Percentiles rank a stretch among this genome's conserved stretches.
phyloP scores from a whole-genome alignment of 768 basidiomycete genomes.

The Russula foetens region DNA sequence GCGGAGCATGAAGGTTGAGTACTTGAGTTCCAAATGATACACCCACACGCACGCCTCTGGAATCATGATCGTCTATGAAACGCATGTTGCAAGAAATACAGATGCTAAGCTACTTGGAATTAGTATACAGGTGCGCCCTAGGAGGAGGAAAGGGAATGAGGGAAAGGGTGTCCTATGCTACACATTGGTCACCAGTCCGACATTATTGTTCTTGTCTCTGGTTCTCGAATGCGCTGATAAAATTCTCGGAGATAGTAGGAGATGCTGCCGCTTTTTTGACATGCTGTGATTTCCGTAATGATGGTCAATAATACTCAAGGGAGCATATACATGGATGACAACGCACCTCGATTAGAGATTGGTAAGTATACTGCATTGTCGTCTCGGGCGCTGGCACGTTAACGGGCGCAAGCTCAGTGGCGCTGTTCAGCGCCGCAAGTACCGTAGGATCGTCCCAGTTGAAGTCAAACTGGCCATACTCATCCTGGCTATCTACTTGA shows the following conservation, averaged over 20 bases:
- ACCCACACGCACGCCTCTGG: too few species aligned
- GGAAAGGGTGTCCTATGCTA: not conserved
- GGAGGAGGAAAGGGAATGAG: not conserved
- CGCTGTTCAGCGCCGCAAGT: constrained; percentile 32
- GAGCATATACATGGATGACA: not conserved
- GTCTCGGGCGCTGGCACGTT: not conserved
- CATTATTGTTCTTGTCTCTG: not conserved
- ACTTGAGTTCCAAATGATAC: too few species aligned
- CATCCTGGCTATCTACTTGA: constrained; percentile 72
- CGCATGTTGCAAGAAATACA: not conserved
- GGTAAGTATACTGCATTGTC: constrained; percentile 7
- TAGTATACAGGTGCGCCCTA: not conserved
- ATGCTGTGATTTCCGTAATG: not conserved
- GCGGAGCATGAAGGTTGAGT: too few species aligned
- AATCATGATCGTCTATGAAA: not conserved
- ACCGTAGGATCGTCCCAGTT: constrained; percentile 56
- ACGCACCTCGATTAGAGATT: constrained; percentile 9
- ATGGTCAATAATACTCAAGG: not conserved
- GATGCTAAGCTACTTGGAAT: not conserved
- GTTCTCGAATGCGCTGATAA: not conserved
- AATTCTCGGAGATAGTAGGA: not conserved
- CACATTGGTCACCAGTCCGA: not conserved
- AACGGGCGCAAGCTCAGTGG: not conserved
- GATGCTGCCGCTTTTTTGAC: not conserved
- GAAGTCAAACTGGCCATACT: constrained; percentile 52